Base-by-base conservation (phyloP, 2,329 filamentous ascomycete species). In the Epichloe hybrida region DNA sequence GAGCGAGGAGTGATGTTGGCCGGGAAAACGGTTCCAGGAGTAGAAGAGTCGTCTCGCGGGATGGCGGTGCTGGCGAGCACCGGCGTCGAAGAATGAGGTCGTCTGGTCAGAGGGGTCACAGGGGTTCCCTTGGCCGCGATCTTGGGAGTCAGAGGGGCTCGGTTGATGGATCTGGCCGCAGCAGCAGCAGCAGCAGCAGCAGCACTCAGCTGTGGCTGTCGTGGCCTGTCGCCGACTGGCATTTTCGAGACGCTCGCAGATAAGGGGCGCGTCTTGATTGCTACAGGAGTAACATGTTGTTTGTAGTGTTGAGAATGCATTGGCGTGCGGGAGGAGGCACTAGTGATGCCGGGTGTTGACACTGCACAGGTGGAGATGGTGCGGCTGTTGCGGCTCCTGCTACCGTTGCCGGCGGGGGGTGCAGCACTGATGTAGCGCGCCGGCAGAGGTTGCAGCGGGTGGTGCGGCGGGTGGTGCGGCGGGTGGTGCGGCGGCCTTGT, bases 1-100 rank as follows among this genome's bases (percentile, higher is more conserved):
- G 88, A 88, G 56, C 89, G 80, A 48, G 88, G 87, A 3, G 89
- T 94, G 62, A 89, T 71, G 64, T 87, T 89, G 64, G 65, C 66
- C 43, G 88, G 68, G 58, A 79, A 79, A 48, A 76, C 62, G 47
- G 75, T 71, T 34, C 74, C 69, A 8, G 80, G 72, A 43, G 76
- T 74, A 43, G 73, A 66, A 56, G 72, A 62, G 53, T 79, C 75
- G 48, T 84, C 79, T 53, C 62, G 17, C 17, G 48, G 62, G 13
- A 56, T 46, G 17, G 50, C 43, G 13, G 55, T 51, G 52, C 37
- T 54, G 53, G 58, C 54, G 23, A 63, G 46, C 3, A 54, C 52
- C 1, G 56, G 46, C 3, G 53, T 53, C 11, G 52, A 51, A 9
- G 49, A 50, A 23, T 46, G 50, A 11, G 63, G 66, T 49, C 69